Evolutionary conservation across 108 stramenopile species (phyloP), one percentile per base, ranked within the genome.

Genomic region (Pseudonitzschia multistriata): DNA sequence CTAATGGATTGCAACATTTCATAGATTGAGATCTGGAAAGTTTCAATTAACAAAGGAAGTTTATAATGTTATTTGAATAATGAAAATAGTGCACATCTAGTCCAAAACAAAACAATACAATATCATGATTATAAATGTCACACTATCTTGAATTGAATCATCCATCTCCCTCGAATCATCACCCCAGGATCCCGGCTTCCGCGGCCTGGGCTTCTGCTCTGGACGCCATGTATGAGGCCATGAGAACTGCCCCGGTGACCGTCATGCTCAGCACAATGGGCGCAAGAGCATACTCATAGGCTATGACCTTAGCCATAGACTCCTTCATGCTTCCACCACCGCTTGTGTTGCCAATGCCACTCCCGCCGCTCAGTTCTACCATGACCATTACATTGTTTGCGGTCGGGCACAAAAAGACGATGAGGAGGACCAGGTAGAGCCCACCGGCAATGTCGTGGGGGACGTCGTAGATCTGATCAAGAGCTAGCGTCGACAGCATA

Each of bases 351-450:
- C n/a, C n/a, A n/a, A n/a, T n/a, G n/a, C n/a, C n/a, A n/a, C n/a
- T n/a, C n/a, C n/a, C n/a, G 55, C 50, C 1, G 17, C 90, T 85
- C 17, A 95, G 66, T 70, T 95, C 91, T 11, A 91, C 91, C 91
- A 95, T 95, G 17, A 95, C 87, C 94, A 95, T 95, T 22, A 95
- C 94, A 75, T 95, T 95, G 63, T 95, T 95, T n/a, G 94, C 91
- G 6, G 90, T 91, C 1, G 93, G 93, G 0, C 88, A 89, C 37
- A 90, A 82, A 73, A 89, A 89, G 17, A 95, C 94, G 68, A 95
- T 85, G 86, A 91, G 80, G 60, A 86, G 66, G 30, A 94, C 90
- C 48, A 94, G 77, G 50, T 90, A 94, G 67, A 91, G 88, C 15
- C 88, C 60, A 5, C 76, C 89, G 68, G 87, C 86, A 68, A 93